Evolutionary conservation across 2,329 filamentous ascomycete species (phyloP).

Genomic region (Claviceps spartinae): DNA sequence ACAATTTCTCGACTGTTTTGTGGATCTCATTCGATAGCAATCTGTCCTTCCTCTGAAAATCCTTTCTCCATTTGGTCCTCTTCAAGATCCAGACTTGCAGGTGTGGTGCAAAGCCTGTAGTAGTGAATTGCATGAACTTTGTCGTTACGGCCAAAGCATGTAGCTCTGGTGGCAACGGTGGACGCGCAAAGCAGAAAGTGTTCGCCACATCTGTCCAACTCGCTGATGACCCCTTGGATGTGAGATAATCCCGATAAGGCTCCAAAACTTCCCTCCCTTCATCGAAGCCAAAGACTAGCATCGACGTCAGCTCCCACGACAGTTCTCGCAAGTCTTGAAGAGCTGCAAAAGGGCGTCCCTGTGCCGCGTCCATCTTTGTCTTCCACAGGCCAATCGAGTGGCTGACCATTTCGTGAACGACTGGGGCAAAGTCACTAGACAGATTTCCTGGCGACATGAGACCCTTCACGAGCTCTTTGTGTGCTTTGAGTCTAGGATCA

Average conservation of each 20-base stretch:
- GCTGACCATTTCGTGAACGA: conserved; percentile 16
- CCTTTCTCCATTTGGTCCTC: conserved; percentile 1
- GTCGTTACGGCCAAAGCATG: not conserved
- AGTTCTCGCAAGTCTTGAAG: conserved; percentile 16
- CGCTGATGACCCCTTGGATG: not conserved
- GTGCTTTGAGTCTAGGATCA: conserved; percentile 15
- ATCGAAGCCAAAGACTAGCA: not conserved
- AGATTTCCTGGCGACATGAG: conserved; percentile 18
- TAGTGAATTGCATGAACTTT: not conserved
- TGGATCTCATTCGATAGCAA: conserved; percentile 4
- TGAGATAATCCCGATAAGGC: not conserved
- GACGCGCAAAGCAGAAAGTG: not conserved
- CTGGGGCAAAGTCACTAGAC: conserved; percentile 14
- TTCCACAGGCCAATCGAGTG: conserved; percentile 19
- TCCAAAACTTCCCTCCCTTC: not conserved
- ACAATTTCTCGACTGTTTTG: conserved; percentile 1
- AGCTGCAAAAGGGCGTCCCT: conserved; percentile 17
- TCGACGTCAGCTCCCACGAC: conserved; percentile 17
- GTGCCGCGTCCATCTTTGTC: conserved; percentile 13
- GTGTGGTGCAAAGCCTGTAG: conserved; percentile 3
- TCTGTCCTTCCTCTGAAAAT: conserved; percentile 2
- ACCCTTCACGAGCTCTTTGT: conserved; percentile 15
- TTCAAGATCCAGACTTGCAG: conserved; percentile 15
- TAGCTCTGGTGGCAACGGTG: not conserved
- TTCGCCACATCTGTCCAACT: not conserved